Percentiles rank a stretch among this genome's conserved stretches.
Conservation (phyloP, 768 basidiomycete genomes). For the Cubamyces lactineus region DNA sequence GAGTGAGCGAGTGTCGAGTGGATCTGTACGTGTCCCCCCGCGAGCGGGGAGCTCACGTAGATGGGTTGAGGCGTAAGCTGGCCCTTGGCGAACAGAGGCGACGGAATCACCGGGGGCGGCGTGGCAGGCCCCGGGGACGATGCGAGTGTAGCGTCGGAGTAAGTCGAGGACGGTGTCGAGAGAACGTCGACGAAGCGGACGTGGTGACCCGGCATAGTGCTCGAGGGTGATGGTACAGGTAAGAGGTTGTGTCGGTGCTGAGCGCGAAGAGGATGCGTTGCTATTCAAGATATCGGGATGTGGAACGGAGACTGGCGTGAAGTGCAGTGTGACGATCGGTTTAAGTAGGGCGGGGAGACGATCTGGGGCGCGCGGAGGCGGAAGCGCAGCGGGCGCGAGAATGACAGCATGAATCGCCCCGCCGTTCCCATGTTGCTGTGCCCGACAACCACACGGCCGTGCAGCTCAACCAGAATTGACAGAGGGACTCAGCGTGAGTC, state of each 20-base stretch:
- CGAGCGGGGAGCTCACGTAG: conserved; percentile 9
- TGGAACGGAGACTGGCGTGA: conserved; percentile 13
- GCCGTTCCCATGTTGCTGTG: conserved; percentile 5
- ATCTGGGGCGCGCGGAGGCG: conserved; percentile 5
- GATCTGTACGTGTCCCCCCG: conserved; percentile 14
- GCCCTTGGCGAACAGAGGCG: conserved; percentile 12
- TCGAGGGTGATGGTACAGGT: conserved; percentile 6
- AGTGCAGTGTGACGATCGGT: conserved; percentile 13
- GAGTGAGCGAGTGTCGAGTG: conserved; percentile 30
- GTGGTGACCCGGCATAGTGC: conserved; percentile 29
- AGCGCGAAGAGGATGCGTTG: not conserved
- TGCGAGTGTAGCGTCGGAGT: conserved; percentile 24
- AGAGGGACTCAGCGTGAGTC: conserved; percentile 12
- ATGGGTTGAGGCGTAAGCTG: conserved; percentile 7
- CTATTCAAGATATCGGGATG: not conserved
- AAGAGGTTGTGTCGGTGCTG: not conserved
- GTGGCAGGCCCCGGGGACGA: conserved; percentile 30
- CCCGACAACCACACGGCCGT: conserved; percentile 5
- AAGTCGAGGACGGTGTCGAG: conserved; percentile 30
- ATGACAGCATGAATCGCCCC: conserved; percentile 1
- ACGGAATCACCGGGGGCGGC: conserved; percentile 18
- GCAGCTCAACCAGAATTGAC: not conserved
- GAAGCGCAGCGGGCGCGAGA: conserved; percentile 12
- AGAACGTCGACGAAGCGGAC: conserved; percentile 29
- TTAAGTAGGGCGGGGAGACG: conserved; percentile 16